These are phyloP conservation scores for Wickerhamiella nectarea DNA, from an alignment of 805 yeast genomes.

Conservation along the genomic window DNA sequence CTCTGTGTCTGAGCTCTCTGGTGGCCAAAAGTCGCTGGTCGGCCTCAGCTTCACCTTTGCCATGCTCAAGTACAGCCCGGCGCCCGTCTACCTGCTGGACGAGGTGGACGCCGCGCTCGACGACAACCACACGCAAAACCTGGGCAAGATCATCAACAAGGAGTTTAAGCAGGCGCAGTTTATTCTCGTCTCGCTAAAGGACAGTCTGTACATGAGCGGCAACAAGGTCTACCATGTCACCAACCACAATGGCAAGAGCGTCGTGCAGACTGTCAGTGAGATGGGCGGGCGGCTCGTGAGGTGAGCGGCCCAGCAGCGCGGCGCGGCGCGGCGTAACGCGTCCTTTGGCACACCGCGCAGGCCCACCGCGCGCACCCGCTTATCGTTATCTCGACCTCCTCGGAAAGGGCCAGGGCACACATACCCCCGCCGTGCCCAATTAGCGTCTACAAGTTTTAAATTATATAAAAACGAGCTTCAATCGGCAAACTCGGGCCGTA, in stretches of 20 bases:
- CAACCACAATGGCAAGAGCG: slow-evolving; percentile 66
- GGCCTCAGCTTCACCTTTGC: slow-evolving; percentile 90
- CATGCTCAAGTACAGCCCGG: slow-evolving; percentile 85
- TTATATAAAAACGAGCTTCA: background rate
- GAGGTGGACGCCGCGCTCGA: slow-evolving; percentile 98
- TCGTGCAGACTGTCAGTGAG: background rate
- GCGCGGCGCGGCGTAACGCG: too few relatives aligned
- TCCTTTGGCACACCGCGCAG: too few relatives aligned
- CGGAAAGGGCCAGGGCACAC: too few relatives aligned
- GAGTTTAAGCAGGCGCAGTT: slow-evolving; percentile 92
- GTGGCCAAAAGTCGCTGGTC: slow-evolving; percentile 91
- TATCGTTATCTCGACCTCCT: too few relatives aligned
- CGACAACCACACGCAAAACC: slow-evolving; percentile 91
- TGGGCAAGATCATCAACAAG: slow-evolving; percentile 91
- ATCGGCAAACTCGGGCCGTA: slow-evolving; percentile 53
- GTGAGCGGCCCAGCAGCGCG: too few relatives aligned
- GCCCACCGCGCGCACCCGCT: too few relatives aligned
- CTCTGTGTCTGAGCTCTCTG: slow-evolving; percentile 84
- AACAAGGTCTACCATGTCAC: slow-evolving; percentile 85
- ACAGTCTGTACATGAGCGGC: slow-evolving; percentile 97
- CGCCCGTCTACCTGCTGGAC: slow-evolving; percentile 95
- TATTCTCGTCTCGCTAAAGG: slow-evolving; percentile 90
- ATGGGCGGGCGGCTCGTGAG: too few relatives aligned
- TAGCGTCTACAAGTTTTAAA: too few relatives aligned
- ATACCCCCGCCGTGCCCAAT: too few relatives aligned